These are phyloP conservation scores for Stagonosporopsis rhizophila DNA, from an alignment of 2,329 filamentous ascomycete genomes.

Conservation along the genomic window DNA sequence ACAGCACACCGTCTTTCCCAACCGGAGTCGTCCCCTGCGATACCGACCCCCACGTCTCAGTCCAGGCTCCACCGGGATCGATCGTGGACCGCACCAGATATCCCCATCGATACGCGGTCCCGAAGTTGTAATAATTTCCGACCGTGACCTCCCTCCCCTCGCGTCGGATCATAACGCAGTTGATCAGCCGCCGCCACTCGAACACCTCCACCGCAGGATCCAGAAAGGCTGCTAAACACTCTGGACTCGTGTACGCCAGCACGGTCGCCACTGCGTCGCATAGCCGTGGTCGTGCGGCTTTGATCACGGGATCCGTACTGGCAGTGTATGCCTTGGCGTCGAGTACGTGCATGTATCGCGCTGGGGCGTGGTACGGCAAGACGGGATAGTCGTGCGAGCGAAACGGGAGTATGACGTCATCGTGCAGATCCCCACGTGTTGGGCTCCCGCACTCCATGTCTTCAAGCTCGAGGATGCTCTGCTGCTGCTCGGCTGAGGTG, in stretches of 20 bases:
- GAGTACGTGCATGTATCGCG: conserved; percentile 23
- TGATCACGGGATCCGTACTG: conserved; percentile 12
- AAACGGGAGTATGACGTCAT: conserved; percentile 16
- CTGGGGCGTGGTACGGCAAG: conserved; percentile 3
- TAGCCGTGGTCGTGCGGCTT: conserved; percentile 19
- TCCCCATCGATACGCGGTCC: conserved; percentile 20
- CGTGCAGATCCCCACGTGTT: conserved; percentile 19
- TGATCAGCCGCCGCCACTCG: conserved; percentile 24
- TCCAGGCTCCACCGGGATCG: conserved; percentile 16
- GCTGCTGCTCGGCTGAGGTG: not conserved
- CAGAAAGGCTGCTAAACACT: conserved; percentile 24
- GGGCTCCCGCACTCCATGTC: conserved; percentile 22
- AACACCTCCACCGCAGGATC: conserved; percentile 20
- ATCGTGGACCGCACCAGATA: conserved; percentile 23
- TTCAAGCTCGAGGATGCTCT: conserved; percentile 17
- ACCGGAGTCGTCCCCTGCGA: conserved; percentile 15
- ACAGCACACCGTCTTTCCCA: conserved; percentile 14
- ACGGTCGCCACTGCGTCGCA: conserved; percentile 28
- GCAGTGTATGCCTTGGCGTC: conserved; percentile 12
- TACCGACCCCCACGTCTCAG: conserved; percentile 18
- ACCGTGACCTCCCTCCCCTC: conserved; percentile 20
- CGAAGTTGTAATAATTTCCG: conserved; percentile 23
- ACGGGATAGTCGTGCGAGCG: not conserved
- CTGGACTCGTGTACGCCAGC: conserved; percentile 16
- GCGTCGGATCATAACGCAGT: conserved; percentile 24